Evolutionary conservation across 192 early-diverging fungal species (phyloP).

Genomic region (Gigaspora rosea): DNA sequence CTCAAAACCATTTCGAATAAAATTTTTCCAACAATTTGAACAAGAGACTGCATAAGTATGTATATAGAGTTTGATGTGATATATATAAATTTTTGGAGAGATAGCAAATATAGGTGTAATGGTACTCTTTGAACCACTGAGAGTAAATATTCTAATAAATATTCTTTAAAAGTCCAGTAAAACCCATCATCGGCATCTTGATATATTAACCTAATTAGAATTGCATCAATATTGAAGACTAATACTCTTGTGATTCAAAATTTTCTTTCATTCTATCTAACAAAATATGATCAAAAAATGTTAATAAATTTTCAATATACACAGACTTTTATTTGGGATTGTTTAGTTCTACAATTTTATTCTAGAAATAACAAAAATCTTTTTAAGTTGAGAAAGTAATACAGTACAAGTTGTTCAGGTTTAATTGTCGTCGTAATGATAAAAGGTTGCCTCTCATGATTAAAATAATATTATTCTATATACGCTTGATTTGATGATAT

Average conservation of each 20-base stretch:
- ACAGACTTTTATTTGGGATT: neutral
- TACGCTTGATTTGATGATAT: conserved; percentile 4
- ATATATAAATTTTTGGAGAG: neutral
- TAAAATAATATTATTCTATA: neutral
- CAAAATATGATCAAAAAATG: conserved; percentile 10
- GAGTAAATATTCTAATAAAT: conserved; percentile 10
- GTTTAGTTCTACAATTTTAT: neutral
- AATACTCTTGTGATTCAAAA: neutral
- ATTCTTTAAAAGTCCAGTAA: neutral
- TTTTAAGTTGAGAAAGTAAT: conserved; percentile 9
- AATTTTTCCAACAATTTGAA: neutral
- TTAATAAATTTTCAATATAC: conserved; percentile 9
- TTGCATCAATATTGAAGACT: neutral
- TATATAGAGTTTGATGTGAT: neutral
- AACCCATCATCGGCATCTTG: neutral
- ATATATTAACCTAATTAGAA: neutral
- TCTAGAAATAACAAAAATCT: conserved; percentile 9
- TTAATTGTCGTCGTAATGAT: neutral
- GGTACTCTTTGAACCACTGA: conserved; percentile 1
- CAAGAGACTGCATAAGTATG: conserved; percentile 15
- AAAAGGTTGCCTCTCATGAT: neutral
- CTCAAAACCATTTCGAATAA: conserved; percentile 4
- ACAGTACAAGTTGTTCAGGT: neutral
- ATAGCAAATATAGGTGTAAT: neutral
- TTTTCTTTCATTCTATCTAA: neutral